Conservation (phyloP, 1,139 yeast species). For the Sugiyamaella sp. region DNA sequence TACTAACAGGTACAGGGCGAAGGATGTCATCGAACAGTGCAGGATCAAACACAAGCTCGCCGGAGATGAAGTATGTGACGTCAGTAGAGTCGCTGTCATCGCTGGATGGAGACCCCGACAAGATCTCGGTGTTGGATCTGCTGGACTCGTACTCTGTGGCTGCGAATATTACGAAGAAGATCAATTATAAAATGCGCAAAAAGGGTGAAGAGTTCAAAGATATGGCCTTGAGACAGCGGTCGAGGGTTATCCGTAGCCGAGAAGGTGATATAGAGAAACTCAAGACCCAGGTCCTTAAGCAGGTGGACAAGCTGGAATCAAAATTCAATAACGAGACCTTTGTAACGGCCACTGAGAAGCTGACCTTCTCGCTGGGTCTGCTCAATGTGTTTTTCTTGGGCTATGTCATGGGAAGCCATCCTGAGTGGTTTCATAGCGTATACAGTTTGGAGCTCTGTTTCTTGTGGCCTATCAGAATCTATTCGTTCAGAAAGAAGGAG, state of each 20-base stretch:
- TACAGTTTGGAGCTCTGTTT: constrained; percentile 65
- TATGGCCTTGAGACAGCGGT: constrained; percentile 37
- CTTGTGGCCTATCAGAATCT: constrained; percentile 82
- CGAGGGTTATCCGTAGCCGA: constrained; percentile 34
- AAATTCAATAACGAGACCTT: constrained; percentile 48
- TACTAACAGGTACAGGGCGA: constrained; percentile 7
- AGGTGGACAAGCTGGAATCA: constrained; percentile 60
- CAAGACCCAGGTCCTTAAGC: constrained; percentile 36
- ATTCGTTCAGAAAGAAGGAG: constrained; percentile 76
- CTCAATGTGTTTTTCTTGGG: constrained; percentile 73
- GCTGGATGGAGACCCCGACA: constrained; percentile 33
- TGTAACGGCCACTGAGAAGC: constrained; percentile 70
- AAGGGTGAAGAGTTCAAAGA: constrained; percentile 38
- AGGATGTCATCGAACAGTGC: constrained; percentile 14
- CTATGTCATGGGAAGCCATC: constrained; percentile 73
- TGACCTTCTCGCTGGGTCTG: constrained; percentile 76
- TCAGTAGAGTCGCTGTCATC: constrained; percentile 32
- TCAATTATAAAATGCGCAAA: constrained; percentile 36
- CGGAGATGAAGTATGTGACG: constrained; percentile 23
- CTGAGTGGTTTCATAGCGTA: constrained; percentile 72
- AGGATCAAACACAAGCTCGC: constrained; percentile 21
- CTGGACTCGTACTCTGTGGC: constrained; percentile 42
- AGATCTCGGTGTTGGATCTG: constrained; percentile 39
- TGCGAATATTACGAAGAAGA: constrained; percentile 36
- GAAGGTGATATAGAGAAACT: constrained; percentile 43